Conservation (phyloP, 257 asterid genomes). For the Eucommia ulmoides region DNA sequence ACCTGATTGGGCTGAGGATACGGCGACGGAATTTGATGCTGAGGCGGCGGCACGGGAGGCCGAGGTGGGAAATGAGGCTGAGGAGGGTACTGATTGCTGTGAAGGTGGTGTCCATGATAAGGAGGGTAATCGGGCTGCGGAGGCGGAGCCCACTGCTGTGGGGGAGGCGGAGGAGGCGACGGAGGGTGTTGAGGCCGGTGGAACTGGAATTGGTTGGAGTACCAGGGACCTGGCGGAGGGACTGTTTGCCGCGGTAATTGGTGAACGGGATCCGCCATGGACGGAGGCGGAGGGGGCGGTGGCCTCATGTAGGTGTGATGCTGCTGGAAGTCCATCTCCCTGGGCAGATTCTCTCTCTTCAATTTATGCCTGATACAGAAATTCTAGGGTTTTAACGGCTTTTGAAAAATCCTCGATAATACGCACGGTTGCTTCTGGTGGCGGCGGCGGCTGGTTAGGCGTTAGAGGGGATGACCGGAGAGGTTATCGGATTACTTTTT, state of each 20-base stretch:
- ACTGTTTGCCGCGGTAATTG: background rate
- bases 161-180: background rate
- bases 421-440: too few relatives aligned
- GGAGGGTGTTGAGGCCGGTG: background rate
- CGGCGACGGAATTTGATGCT: background rate
- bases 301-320: background rate
- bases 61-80: background rate
- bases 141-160: background rate
- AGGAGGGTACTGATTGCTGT: too few relatives aligned
- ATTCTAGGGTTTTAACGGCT: too few relatives aligned
- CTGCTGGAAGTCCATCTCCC: background rate
- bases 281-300: conserved; percentile 9
- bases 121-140: background rate
- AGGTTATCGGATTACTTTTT: too few relatives aligned
- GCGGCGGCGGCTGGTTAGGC: too few relatives aligned
- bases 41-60: background rate
- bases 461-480: too few relatives aligned
- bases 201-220: background rate
- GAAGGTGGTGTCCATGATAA: background rate
- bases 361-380: too few relatives aligned
- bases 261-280: background rate
- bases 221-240: background rate
- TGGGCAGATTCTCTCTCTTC: too few relatives aligned
- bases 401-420: too few relatives aligned
- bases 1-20: too few relatives aligned